These are phyloP conservation scores for Ustilago lituana DNA, from an alignment of 1,284 basidiomycete species.

Conservation along the genomic window DNA sequence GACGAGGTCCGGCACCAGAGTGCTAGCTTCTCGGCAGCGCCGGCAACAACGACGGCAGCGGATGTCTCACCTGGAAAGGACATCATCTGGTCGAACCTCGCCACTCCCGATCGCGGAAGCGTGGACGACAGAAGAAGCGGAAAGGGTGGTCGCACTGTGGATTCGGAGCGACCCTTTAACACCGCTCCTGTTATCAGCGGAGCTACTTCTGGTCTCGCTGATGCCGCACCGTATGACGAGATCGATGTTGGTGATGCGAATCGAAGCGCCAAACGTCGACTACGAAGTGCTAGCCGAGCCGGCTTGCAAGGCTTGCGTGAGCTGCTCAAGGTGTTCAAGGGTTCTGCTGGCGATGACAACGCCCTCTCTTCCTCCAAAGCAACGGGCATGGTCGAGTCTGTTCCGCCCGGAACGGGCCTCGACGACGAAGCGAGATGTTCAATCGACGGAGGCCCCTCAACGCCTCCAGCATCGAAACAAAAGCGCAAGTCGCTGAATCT, in stretches of 20 bases:
- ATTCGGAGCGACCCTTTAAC: slow-evolving; percentile 14
- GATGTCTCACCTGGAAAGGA: neutral
- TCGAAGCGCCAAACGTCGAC: slow-evolving; percentile 43
- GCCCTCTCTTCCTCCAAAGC: neutral
- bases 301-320: slow-evolving; percentile 52
- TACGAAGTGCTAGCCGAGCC: slow-evolving; percentile 52
- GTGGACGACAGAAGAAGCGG: slow-evolving; percentile 5
- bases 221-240: slow-evolving; percentile 5
- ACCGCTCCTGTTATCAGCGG: slow-evolving; percentile 16
- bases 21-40: neutral
- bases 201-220: slow-evolving; percentile 3
- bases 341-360: slow-evolving; percentile 7
- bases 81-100: slow-evolving; percentile 1
- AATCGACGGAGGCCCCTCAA: slow-evolving; percentile 9
- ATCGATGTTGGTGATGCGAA: slow-evolving; percentile 27
- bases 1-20: slow-evolving; percentile 5
- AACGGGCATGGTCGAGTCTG: neutral
- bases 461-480: slow-evolving; percentile 13
- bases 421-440: slow-evolving; percentile 7
- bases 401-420: neutral
- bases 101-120: slow-evolving; percentile 5
- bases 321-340: slow-evolving; percentile 42
- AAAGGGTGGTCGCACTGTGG: neutral
- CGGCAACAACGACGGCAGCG: neutral
- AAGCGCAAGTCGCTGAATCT: slow-evolving; percentile 40